A percentile compares a stretch with the other conserved stretches of the same genome.
These are phyloP conservation scores for Boletales sp. DNA, from an alignment of 768 basidiomycete species.

Conservation along the genomic window DNA sequence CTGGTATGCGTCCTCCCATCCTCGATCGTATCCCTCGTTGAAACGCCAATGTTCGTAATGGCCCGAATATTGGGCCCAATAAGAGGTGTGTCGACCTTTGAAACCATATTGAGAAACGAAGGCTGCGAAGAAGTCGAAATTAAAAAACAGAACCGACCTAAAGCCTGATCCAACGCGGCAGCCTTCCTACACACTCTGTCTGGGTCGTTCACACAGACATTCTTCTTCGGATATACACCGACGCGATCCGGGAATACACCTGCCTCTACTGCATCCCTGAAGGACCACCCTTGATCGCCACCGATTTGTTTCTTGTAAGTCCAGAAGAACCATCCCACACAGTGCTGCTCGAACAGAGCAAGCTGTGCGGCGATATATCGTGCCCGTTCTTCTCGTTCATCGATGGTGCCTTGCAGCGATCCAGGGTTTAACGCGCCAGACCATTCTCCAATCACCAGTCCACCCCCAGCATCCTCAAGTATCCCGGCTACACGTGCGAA, in stretches of 20 bases:
- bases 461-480: conserved; percentile 41
- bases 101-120: conserved; percentile 7
- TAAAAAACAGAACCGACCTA: conserved; percentile 22
- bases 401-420: conserved; percentile 46
- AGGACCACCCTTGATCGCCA: conserved; percentile 75
- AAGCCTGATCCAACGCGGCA: conserved; percentile 27
- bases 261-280: conserved; percentile 57
- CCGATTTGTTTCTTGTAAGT: conserved; percentile 67
- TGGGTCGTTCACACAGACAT: conserved; percentile 12
- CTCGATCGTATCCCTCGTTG: conserved; percentile 56
- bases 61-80: conserved; percentile 48
- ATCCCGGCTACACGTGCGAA: conserved; percentile 37
- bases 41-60: conserved; percentile 69
- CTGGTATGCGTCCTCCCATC: conserved; percentile 67
- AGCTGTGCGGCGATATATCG: conserved; percentile 63
- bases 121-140: conserved; percentile 14
- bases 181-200: conserved; percentile 28
- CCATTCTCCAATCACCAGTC: conserved; percentile 74
- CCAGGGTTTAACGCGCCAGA: conserved; percentile 70
- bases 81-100: conserved; percentile 37
- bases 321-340: conserved; percentile 84
- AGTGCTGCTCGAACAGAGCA: conserved; percentile 55
- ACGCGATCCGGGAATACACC: conserved; percentile 59
- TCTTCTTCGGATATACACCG: conserved; percentile 36
- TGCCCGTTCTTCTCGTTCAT: conserved; percentile 41